phyloP scores from a whole-genome alignment of 2,329 filamentous ascomycete genomes.

The Sporothrix variecibatus region DNA sequence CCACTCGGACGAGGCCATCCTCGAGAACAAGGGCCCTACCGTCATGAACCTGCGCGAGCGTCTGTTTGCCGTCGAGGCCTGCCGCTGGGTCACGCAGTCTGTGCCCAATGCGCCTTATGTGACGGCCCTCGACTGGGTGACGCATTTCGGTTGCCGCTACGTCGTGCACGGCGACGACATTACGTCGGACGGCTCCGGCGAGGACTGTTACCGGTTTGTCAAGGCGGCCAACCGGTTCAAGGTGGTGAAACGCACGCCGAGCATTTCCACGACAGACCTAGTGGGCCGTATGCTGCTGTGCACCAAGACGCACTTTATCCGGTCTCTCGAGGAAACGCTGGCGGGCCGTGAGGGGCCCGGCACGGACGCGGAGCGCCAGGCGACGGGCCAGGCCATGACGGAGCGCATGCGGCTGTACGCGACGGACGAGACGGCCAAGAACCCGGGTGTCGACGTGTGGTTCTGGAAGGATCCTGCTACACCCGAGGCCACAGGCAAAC shows the following conservation, averaged over 20 bases:
- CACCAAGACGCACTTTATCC: slow-evolving; percentile 92
- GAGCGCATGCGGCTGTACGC: slow-evolving; percentile 83
- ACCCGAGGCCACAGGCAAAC: not conserved
- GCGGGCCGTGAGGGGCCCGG: slow-evolving; percentile 72
- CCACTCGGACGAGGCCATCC: slow-evolving; percentile 92
- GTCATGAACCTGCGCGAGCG: slow-evolving; percentile 94
- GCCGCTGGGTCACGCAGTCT: slow-evolving; percentile 87
- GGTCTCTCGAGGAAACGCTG: slow-evolving; percentile 69
- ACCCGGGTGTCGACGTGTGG: slow-evolving; percentile 81
- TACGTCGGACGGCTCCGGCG: slow-evolving; percentile 76
- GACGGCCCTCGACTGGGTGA: slow-evolving; percentile 89
- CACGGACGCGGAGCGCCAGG: slow-evolving; percentile 63
- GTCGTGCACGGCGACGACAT: slow-evolving; percentile 48
- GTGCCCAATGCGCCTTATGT: slow-evolving; percentile 90
- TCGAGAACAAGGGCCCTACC: slow-evolving; percentile 95
- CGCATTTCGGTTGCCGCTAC: slow-evolving; percentile 91
- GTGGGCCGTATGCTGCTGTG: slow-evolving; percentile 96
- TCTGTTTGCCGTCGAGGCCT: slow-evolving; percentile 87
- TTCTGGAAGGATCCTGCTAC: slow-evolving; percentile 60
- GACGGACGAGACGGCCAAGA: slow-evolving; percentile 77
- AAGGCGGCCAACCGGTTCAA: slow-evolving; percentile 93
- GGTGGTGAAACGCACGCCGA: slow-evolving; percentile 93
- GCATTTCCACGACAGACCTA: slow-evolving; percentile 96
- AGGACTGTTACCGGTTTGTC: slow-evolving; percentile 97
- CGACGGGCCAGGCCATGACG: slow-evolving; percentile 67